Base-by-base conservation (phyloP, 352 stramenopile species). In the Pythium angustatum region DNA sequence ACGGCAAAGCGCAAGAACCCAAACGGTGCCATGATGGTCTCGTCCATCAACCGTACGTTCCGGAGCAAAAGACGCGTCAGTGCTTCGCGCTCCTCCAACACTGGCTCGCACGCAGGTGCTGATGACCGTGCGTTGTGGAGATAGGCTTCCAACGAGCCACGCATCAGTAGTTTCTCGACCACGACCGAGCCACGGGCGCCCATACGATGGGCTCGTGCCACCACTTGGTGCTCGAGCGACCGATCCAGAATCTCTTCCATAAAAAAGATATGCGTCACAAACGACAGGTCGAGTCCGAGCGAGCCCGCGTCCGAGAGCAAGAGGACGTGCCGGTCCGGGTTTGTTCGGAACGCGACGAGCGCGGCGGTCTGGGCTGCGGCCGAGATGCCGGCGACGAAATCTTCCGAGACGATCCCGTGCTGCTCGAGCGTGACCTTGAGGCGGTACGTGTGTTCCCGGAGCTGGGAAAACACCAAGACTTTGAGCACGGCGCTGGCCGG, bases 191-290 rank as follows among this genome's bases (percentile, higher is more conserved):
- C 88, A 7, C 60, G 95, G 1, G 96, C 89, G 28, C 97, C 97
- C 88, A 99, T 98, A 50, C 97, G 84, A 83, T 98, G 97, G 0
- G 97, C 96, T 54, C 97, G 83, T 52, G 93, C 95, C 28, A 99
- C 83, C 43, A 98, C 94, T 78, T 99, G 97, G 27, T 96, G 75
- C 68, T 98, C 88, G 15, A 99, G 69, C 14, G 85, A 96, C 58
- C 97, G 96, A 70, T 99, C 96, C 85, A 86, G 98, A 31, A 99
- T 97, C 60, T 98, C 88, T 44, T 99, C 96, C 66, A 98, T 87
- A 31, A 99, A 76, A 60, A 98, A 98, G n/a, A 99, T 98, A 71
- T 99, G 95, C 24, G 96, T 99, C 22, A 98, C 94, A 77, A 99
- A 99, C 41, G 90, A 98, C 12, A 99, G 75, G 65, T 99, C 96